These are phyloP conservation scores for Diddensiella transvaalensis DNA, from an alignment of 805 yeast species.

Conservation along the genomic window DNA sequence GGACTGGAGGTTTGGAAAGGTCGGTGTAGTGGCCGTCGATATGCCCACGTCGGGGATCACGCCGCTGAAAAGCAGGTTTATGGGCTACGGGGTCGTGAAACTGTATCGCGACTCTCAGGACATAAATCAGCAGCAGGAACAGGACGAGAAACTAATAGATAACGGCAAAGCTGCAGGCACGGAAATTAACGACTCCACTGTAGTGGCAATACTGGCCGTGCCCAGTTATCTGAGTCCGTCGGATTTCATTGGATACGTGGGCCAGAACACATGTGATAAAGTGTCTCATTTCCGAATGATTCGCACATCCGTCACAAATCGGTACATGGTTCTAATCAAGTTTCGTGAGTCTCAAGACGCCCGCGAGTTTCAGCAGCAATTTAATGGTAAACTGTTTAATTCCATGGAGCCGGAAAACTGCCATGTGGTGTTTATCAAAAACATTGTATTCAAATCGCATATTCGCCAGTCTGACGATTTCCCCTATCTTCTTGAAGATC, in stretches of 20 bases:
- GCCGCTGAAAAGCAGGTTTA: constrained; percentile 53
- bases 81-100: constrained; percentile 73
- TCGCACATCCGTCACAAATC: constrained; percentile 57
- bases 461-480: constrained; percentile 37
- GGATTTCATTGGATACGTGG: constrained; percentile 77
- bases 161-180: constrained; percentile 47
- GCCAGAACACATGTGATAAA: constrained; percentile 50
- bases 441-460: constrained; percentile 45
- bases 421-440: constrained; percentile 67
- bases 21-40: constrained; percentile 22
- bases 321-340: constrained; percentile 77
- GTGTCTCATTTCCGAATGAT: constrained; percentile 73
- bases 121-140: constrained; percentile 9
- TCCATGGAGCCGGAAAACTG: constrained; percentile 88
- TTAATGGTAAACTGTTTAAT: constrained; percentile 72
- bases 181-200: constrained; percentile 42
- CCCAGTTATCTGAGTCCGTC: constrained; percentile 86
- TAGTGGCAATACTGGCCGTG: constrained; percentile 76
- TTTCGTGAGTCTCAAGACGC: constrained; percentile 57
- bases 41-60: constrained; percentile 13
- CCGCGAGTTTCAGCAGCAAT: constrained; percentile 57
- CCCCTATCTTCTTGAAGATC: constrained; percentile 70
- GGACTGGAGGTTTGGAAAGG: constrained; percentile 21
- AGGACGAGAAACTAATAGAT: constrained; percentile 4
- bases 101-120: constrained; percentile 54